A percentile compares a stretch with the other conserved stretches of the same genome.
Conservation (phyloP, 805 yeast species). For the Hanseniaspora vineae region DNA sequence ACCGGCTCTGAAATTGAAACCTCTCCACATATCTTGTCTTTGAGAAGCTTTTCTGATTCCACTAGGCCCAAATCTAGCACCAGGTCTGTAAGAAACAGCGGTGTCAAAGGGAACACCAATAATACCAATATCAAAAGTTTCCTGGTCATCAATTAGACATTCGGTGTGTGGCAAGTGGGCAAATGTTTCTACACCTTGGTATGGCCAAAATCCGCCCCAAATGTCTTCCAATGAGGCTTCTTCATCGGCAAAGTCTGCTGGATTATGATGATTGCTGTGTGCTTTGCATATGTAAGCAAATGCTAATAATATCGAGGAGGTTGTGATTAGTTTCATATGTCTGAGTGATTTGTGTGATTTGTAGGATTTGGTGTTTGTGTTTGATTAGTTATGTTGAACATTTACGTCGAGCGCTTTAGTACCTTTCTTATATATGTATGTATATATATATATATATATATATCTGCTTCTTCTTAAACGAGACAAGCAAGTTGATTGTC, state of each 20-base stretch:
- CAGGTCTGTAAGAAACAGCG: constrained; percentile 64
- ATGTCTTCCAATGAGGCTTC: constrained; percentile 35
- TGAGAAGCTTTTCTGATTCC: constrained; percentile 58
- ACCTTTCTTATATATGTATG: no score
- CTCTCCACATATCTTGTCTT: constrained; percentile 55
- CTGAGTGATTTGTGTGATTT: no score
- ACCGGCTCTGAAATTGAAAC: constrained; percentile 56
- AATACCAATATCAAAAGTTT: constrained; percentile 50
- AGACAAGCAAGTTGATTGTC: no score
- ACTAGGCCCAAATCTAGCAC: constrained; percentile 75
- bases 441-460: no score
- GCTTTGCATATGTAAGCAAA: no score
- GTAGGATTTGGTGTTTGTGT: no score
- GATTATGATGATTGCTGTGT: no score
- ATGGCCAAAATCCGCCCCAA: constrained; percentile 71
- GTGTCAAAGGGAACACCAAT: constrained; percentile 80
- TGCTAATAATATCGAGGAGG: no score
- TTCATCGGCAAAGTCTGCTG: neutral
- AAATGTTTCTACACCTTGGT: constrained; percentile 53
- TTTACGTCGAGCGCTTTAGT: no score
- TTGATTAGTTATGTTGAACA: no score
- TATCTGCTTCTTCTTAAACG: no score
- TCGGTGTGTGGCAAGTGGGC: constrained; percentile 55
- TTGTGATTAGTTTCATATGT: no score
- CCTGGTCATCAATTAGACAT: constrained; percentile 37